phyloP scores from a whole-genome alignment of 495 filamentous ascomycete species.

The Penicillium coffeae region DNA sequence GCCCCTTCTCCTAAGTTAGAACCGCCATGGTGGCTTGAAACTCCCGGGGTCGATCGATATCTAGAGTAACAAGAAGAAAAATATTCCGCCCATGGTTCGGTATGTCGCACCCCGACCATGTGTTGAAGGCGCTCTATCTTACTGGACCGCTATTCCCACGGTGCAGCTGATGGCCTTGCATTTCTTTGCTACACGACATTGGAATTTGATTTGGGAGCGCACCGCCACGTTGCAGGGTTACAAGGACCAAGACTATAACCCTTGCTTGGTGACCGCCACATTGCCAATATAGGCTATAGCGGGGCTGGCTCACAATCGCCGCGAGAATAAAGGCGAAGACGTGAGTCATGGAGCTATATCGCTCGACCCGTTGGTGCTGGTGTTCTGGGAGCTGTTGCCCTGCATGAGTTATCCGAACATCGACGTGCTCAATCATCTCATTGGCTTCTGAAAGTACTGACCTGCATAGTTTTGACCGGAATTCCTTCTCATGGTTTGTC shows the following conservation, averaged over 20 bases:
- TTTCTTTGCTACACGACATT: neutral
- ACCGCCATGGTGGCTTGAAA: too few species aligned
- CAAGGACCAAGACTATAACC: neutral
- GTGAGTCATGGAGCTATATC: constrained; percentile 10
- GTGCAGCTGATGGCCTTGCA: neutral
- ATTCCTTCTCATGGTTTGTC: too few species aligned
- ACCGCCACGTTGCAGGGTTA: neutral
- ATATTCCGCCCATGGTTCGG: too few species aligned
- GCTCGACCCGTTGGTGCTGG: constrained; percentile 9
- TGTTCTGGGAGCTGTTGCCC: constrained; percentile 8
- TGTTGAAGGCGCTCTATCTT: too few species aligned
- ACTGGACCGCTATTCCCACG: neutral
- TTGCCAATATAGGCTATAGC: neutral
- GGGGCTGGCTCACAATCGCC: constrained; percentile 4
- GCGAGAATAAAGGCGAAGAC: constrained; percentile 6
- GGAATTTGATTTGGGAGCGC: neutral
- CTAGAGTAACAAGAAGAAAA: too few species aligned
- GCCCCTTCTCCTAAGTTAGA: too few species aligned
- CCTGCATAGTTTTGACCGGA: too few species aligned
- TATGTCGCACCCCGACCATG: too few species aligned
- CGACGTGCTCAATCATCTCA: neutral
- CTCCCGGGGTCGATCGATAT: too few species aligned
- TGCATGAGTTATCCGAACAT: neutral
- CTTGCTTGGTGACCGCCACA: neutral
- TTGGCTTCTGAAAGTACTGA: too few species aligned